Base-by-base conservation (phyloP, 2,329 filamentous ascomycete genomes). In the Sporothrix protearum region DNA sequence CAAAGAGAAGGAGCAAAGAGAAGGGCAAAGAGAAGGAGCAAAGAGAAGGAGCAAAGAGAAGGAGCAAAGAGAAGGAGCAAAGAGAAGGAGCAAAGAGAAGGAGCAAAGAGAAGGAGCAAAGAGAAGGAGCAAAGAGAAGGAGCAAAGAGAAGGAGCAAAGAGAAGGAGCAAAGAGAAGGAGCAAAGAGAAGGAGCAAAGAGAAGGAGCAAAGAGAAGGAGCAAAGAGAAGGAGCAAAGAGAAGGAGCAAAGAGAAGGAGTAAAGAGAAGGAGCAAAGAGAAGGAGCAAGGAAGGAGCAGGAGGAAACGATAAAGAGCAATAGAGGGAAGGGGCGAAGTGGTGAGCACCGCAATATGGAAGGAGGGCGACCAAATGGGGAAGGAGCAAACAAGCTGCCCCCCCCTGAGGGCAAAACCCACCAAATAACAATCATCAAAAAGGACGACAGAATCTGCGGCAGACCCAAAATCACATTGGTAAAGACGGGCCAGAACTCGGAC, bases 351-450 rank as follows among this genome's bases (percentile, higher is more conserved):
- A 14, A 61, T 22, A 9, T 61, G 57, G 57, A 61, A 61, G 57
- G 57, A n/a, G 57, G 2, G 19, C 25, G 7, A 5, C 10, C 6
- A 39, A 5, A 12, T 22, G 39, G 14, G 57, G 57, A 61, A 61
- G 19, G 19, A 22, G n/a, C 57, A 2, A 61, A 6, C 7, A 1
- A n/a, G n/a, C n/a, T n/a, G n/a, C n/a, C n/a, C n/a, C n/a, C n/a
- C n/a, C n/a, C n/a, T n/a, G n/a, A 12, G 6, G 8, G 25, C 25
- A 16, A 30, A 4, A n/a, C 57, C 22, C 9, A 61, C 57, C 57
- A 87, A 68, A 87, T 86, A 73, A 87, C 85, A 74, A 87, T 87
- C 85, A 87, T 87, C 55, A 87, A 80, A 76, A 87, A 87, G 0
- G 85, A 81, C 51, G 80, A 83, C 0, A 87, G 76, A 0, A 85